These are phyloP conservation scores for Lentinula guzmanii DNA, from an alignment of 768 basidiomycete genomes.

Conservation along the genomic window DNA sequence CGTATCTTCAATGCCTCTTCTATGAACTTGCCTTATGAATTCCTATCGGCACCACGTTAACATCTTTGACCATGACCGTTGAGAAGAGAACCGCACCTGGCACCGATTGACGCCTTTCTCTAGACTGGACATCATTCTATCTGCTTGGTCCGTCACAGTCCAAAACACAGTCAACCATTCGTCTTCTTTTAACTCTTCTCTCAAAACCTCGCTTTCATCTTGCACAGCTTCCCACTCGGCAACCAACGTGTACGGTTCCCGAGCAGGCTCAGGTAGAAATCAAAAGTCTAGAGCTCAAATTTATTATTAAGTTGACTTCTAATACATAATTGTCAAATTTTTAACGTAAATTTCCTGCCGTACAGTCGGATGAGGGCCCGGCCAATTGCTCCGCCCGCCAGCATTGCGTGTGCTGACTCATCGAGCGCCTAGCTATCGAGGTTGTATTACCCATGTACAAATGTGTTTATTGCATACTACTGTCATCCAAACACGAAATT, in stretches of 20 bases:
- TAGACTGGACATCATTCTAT: conserved; percentile 95
- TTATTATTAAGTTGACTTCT: too few species aligned
- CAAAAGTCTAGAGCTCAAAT: too few species aligned
- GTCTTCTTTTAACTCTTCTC: conserved; percentile 94
- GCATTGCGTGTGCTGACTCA: too few species aligned
- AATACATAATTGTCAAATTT: too few species aligned
- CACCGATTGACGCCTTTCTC: conserved; percentile 91
- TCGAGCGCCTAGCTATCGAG: too few species aligned
- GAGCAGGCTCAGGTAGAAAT: too few species aligned
- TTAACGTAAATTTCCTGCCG: too few species aligned
- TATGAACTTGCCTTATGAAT: conserved; percentile 81
- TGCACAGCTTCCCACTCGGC: conserved; percentile 80
- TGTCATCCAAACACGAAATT: too few species aligned
- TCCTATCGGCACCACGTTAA: conserved; percentile 40
- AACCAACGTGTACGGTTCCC: conserved; percentile 34
- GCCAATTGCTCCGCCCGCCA: too few species aligned
- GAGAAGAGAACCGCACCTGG: conserved; percentile 48
- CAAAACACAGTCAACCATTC: conserved; percentile 95
- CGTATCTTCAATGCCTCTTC: conserved; percentile 40
- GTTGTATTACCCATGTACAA: too few species aligned
- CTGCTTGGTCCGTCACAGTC: conserved; percentile 90
- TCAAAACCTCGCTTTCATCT: conserved; percentile 71
- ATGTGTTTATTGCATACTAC: too few species aligned
- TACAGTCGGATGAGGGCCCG: too few species aligned
- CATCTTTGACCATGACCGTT: not conserved